These are phyloP conservation scores for Carex sylvatica DNA, from an alignment of 202 grass and related monocot genomes.

Conservation along the genomic window DNA sequence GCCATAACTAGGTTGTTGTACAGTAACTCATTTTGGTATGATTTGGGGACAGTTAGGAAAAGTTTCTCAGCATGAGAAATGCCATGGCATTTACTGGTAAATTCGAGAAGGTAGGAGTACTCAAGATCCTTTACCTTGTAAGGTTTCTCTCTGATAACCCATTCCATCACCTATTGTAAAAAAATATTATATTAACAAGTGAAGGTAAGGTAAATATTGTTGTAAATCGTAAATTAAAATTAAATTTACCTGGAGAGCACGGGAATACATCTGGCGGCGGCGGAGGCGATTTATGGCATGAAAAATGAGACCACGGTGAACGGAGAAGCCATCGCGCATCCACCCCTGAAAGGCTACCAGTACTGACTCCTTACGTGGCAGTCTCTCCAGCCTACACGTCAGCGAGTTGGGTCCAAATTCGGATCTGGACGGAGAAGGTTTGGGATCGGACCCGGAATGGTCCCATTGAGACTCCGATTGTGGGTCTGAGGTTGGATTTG, in stretches of 20 bases:
- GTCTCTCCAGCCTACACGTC: constrained; percentile 58
- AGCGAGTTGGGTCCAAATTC: constrained; percentile 31
- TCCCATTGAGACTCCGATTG: constrained; percentile 3
- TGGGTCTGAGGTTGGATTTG: not conserved
- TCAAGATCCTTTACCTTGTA: constrained; percentile 91
- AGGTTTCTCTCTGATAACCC: constrained; percentile 87
- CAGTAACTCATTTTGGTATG: constrained; percentile 75
- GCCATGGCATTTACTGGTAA: constrained; percentile 84
- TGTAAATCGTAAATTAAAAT: not conserved
- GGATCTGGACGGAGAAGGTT: not conserved
- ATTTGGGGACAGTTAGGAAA: constrained; percentile 62
- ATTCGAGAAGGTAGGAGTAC: constrained; percentile 86
- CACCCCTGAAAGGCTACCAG: constrained; percentile 60
- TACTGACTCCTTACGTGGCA: constrained; percentile 42
- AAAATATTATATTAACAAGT: too few relatives aligned
- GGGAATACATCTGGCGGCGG: constrained; percentile 46
- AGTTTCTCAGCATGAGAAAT: constrained; percentile 74
- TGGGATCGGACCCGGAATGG: not conserved
- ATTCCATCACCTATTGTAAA: constrained; percentile 71
- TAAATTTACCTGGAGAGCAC: constrained; percentile 50
- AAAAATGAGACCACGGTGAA: constrained; percentile 76
- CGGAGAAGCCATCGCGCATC: constrained; percentile 64
- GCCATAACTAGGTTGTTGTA: constrained; percentile 93
- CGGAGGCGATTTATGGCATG: constrained; percentile 84
- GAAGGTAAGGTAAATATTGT: too few relatives aligned